phyloP scores from a whole-genome alignment of 345 rosid genomes.

The Bruguiera parviflora region DNA sequence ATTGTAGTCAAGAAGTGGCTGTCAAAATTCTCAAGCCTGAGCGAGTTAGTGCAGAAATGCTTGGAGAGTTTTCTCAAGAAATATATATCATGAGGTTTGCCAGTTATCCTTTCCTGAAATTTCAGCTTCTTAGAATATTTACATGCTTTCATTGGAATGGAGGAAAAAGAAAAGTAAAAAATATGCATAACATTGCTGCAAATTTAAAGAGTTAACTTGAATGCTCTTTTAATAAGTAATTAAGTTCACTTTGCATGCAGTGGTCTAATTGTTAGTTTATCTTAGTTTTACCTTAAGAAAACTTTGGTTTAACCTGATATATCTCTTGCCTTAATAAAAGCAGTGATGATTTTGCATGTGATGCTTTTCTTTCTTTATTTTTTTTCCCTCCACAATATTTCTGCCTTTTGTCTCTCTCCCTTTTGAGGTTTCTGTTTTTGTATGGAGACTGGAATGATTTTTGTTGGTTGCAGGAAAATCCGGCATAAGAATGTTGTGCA shows the following conservation, averaged over 20 bases:
- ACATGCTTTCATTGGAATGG: background rate
- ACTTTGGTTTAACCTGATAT: background rate
- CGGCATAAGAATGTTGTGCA: conserved; percentile 94
- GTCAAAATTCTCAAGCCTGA: conserved; percentile 87
- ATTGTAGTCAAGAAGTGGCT: conserved; percentile 96
- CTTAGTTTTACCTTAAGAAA: background rate
- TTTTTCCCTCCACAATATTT: too few relatives aligned
- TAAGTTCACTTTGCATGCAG: background rate
- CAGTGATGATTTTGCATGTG: background rate
- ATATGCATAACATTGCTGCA: too few relatives aligned
- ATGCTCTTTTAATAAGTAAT: background rate
- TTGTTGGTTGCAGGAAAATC: conserved; percentile 59
- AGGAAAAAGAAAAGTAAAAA: background rate
- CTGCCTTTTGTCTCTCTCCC: background rate
- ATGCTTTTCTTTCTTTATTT: background rate
- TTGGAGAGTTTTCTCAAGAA: conserved; percentile 90
- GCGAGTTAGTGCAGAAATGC: conserved; percentile 65
- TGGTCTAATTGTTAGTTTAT: background rate
- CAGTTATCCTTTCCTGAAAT: conserved; percentile 1
- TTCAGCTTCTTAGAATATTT: background rate
- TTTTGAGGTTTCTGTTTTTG: conserved; percentile 11
- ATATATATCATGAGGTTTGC: conserved; percentile 92
- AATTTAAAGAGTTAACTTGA: too few relatives aligned
- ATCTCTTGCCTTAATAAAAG: background rate
- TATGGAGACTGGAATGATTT: conserved; percentile 2